Base-by-base conservation (phyloP, 2,329 filamentous ascomycete species). In the Aureobasidium vineae region DNA sequence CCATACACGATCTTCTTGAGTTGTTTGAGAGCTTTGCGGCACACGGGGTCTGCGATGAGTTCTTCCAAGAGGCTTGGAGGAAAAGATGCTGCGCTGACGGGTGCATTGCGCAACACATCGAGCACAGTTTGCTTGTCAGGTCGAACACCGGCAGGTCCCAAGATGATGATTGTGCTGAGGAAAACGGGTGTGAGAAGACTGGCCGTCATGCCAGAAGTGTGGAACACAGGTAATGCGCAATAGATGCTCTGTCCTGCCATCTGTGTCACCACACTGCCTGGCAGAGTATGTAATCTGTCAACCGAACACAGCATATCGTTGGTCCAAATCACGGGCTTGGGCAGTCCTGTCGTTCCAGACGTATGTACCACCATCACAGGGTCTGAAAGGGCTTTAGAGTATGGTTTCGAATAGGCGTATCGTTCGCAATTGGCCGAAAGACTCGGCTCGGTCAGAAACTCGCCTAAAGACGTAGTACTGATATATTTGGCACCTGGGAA, bases 291-390 rank as follows among this genome's bases (percentile, higher is more conserved):
- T 13, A 54, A 2, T 43, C 53, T 60, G 40, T 66, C 64, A 11
- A 66, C 36, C 13, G 33, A 50, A 11, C 41, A 43, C 7, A 66
- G 36, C 64, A 66, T 66, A 21, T 52, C 57, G 15, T 67, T 40
- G 21, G 65, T 67, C 57, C 57, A 67, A 8, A 67, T 57, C 15
- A 63, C 59, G 5, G 65, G 65, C 19, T 67, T 67, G 11, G 65
- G 65, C 49, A 63, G 28, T 26, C 65, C 65, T 31, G 65, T 67
- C 1, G 65, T 67, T 16, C 65, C 65, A 3, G 65, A 67, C 16
- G 65, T 63, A 26, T 67, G 65, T 7, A 63, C 65, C 8, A 67
- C 31, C 49, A 67, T 63, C 6, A 67, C 57, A 16, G 65, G 65
- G 16, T 67, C 57, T 15, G n/a, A 13, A 26, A 43, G 21, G 26